Conservation (phyloP, 2,329 filamentous ascomycete genomes). For the Gaeumannomyces sp. region DNA sequence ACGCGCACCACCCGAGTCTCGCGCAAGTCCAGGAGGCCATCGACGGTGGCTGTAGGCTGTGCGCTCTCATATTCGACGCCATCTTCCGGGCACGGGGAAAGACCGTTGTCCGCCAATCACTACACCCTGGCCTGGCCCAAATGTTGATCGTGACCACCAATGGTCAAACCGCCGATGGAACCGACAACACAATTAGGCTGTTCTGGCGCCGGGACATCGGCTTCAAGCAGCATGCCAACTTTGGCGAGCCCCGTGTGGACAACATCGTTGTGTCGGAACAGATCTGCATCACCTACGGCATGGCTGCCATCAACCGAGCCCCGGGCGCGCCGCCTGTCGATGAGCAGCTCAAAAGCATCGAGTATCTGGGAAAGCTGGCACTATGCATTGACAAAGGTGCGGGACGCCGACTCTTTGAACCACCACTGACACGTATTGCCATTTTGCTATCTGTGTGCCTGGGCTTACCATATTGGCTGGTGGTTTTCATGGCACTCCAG, state of each 20-base stretch:
- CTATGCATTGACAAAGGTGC: background rate
- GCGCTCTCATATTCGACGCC: background rate
- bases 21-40: background rate
- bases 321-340: no score
- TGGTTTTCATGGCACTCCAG: background rate
- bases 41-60: background rate
- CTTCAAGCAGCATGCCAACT: background rate
- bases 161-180: no score
- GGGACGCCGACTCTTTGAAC: background rate
- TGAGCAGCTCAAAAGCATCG: background rate
- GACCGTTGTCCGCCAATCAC: background rate
- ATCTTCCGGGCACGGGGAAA: background rate
- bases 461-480: background rate
- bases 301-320: background rate
- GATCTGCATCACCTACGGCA: background rate
- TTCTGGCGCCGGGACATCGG: background rate
- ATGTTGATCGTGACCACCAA: background rate
- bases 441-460: background rate
- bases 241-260: background rate
- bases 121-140: background rate
- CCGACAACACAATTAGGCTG: background rate
- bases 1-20: background rate
- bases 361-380: background rate
- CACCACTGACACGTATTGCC: no score
- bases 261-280: background rate